Percentiles rank a stretch among this genome's conserved stretches.
Conservation (phyloP, 768 basidiomycete genomes). For the Leucogyrophana mollusca region DNA sequence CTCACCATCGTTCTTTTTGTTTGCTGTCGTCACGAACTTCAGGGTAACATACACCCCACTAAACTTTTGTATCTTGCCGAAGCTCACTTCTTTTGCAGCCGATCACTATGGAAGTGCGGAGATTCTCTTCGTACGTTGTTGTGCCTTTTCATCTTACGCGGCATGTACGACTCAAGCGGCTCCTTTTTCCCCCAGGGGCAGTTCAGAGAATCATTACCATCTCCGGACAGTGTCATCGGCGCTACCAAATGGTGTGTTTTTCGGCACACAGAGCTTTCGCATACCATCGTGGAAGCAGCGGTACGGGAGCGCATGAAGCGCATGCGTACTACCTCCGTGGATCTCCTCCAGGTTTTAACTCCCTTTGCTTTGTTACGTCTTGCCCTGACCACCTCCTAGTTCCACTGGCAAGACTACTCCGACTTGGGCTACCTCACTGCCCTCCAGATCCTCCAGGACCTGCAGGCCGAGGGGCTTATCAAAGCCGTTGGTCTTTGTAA, state of each 20-base stretch:
- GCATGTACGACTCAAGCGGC: neutral
- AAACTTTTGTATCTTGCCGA: constrained; percentile 1
- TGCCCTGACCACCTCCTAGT: constrained; percentile 37
- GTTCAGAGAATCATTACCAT: constrained; percentile 49
- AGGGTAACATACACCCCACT: constrained; percentile 22
- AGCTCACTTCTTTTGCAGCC: constrained; percentile 42
- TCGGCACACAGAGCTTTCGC: constrained; percentile 48
- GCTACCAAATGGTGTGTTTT: constrained; percentile 91
- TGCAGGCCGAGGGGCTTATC: constrained; percentile 62
- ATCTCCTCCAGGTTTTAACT: constrained; percentile 65
- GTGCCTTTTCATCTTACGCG: neutral
- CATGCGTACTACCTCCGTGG: constrained; percentile 58
- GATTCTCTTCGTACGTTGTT: constrained; percentile 64
- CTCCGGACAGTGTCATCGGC: constrained; percentile 50
- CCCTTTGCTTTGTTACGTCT: neutral
- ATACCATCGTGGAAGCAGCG: constrained; percentile 55
- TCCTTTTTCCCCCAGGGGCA: constrained; percentile 59
- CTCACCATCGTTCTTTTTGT: constrained; percentile 1
- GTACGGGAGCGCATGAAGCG: constrained; percentile 70
- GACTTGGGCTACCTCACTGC: constrained; percentile 48
- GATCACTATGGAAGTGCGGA: constrained; percentile 89
- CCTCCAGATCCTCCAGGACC: constrained; percentile 51
- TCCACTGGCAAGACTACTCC: constrained; percentile 77
- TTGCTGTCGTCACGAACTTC: constrained; percentile 4
- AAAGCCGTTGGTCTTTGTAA: constrained; percentile 74